phyloP scores from a whole-genome alignment of 768 basidiomycete species.

The Calocybe indica region DNA sequence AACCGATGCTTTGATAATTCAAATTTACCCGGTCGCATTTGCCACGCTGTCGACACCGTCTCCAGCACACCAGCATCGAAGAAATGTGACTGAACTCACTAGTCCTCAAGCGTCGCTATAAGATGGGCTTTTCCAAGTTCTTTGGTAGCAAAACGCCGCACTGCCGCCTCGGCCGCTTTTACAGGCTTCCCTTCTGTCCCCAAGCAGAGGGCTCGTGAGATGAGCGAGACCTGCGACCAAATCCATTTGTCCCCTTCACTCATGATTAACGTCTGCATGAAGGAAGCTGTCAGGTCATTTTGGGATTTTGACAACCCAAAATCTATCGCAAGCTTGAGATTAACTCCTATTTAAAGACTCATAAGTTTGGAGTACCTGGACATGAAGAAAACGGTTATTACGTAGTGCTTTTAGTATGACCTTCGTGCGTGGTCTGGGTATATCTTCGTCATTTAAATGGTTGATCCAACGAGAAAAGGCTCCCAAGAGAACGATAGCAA shows the following conservation, averaged over 20 bases:
- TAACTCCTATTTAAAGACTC: slow-evolving; percentile 42
- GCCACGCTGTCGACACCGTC: slow-evolving; percentile 51
- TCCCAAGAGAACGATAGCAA: slow-evolving; percentile 83
- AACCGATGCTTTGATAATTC: neutral
- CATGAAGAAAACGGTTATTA: slow-evolving; percentile 35
- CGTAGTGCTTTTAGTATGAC: slow-evolving; percentile 73
- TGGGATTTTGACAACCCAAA: slow-evolving; percentile 77
- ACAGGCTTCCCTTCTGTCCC: slow-evolving; percentile 74
- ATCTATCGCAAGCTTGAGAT: slow-evolving; percentile 90
- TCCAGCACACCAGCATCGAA: slow-evolving; percentile 1
- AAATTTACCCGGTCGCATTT: slow-evolving; percentile 67
- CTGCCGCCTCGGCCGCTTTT: slow-evolving; percentile 62
- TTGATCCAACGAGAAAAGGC: slow-evolving; percentile 93
- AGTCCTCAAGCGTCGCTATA: slow-evolving; percentile 85
- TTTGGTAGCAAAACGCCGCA: slow-evolving; percentile 81
- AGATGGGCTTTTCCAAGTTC: slow-evolving; percentile 73
- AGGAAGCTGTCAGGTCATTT: slow-evolving; percentile 84
- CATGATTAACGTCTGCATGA: slow-evolving; percentile 94
- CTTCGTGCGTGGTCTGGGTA: slow-evolving; percentile 63
- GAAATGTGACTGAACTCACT: slow-evolving; percentile 43
- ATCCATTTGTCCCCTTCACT: slow-evolving; percentile 94
- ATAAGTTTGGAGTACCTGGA: slow-evolving; percentile 2
- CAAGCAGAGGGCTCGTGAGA: slow-evolving; percentile 64
- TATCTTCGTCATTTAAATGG: slow-evolving; percentile 75
- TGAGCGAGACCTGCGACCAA: slow-evolving; percentile 56